Base-by-base conservation (phyloP, 495 filamentous ascomycete genomes). In the Penicillium fimorum region DNA sequence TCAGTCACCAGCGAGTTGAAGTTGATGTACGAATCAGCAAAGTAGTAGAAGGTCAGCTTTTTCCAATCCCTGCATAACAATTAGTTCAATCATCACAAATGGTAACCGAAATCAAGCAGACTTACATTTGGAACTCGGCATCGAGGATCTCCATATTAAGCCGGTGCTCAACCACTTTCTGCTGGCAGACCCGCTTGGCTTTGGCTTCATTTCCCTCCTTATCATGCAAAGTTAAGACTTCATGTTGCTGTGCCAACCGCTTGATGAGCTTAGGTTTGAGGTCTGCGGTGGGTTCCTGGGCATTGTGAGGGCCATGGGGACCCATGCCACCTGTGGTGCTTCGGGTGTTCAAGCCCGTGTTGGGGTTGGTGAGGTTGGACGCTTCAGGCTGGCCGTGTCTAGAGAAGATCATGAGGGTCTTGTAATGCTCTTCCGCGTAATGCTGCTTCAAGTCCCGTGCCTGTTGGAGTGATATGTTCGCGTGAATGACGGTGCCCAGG, bases 141-240 rank as follows among this genome's bases (percentile, higher is more conserved):
- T 98, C 94, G 13, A 98, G 82, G 55, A 98, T 97, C 66, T 98
- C 94, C 94, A 98, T 97, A 55, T 92, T 90, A 11, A 98, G 81
- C 41, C 90, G 87, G 73, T 97, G 92, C 63, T 97, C 94, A 45
- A 84, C 86, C 37, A 96, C 95, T 70, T 98, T 98, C 63, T 93
- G 88, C 76, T 96, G 92, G 63, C 91, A 97, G 43, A 96, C 86
- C 24, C 94, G 85, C 75, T 97, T 97, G 13, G 94, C 94, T 66
- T 97, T 98, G 33, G 95, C 95, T 70, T 98, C 94, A 55, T 92
- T 92, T 29, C 92, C 94, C 74, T 98, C 94, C 68, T 98, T 98
- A 50, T 97, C 94, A 50, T 88, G 84, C 46, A 98, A 77, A 42
- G 84, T 85, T 50, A 89, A 76, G 32, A 98, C 88, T 66, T 98